A percentile compares a stretch with the other conserved stretches of the same genome.
These are phyloP conservation scores for Penicillium verrucosum DNA, from an alignment of 2,329 filamentous ascomycete species.

Conservation along the genomic window DNA sequence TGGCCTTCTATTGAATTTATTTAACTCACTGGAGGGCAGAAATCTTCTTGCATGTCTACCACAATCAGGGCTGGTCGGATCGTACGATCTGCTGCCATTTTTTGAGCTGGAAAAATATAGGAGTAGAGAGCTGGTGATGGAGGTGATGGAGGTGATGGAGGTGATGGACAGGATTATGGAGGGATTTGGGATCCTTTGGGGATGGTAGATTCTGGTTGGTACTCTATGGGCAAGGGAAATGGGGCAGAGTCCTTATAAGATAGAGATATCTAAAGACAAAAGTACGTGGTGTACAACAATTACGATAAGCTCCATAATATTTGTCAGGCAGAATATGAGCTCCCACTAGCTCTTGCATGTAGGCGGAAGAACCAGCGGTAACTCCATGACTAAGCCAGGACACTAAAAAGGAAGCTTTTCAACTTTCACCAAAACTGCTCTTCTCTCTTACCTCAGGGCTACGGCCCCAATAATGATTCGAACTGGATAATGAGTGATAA, in stretches of 20 bases:
- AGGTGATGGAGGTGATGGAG: too few relatives aligned
- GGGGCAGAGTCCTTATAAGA: not conserved
- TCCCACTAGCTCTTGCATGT: too few relatives aligned
- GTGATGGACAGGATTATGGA: not conserved
- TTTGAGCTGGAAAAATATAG: not conserved
- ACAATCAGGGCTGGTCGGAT: slow-evolving; percentile 61
- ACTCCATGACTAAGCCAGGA: slow-evolving; percentile 14
- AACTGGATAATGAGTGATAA: slow-evolving; percentile 29
- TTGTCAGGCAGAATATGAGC: slow-evolving; percentile 5
- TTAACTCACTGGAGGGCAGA: slow-evolving; percentile 74
- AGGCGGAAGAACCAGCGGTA: not conserved
- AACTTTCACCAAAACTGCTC: slow-evolving; percentile 4
- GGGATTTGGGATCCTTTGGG: not conserved
- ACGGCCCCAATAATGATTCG: slow-evolving; percentile 28
- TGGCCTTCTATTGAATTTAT: not conserved
- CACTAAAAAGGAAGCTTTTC: slow-evolving; percentile 15
- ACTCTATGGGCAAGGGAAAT: not conserved
- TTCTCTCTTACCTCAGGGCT: slow-evolving; percentile 27
- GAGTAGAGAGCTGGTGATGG: not conserved
- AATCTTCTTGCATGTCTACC: slow-evolving; percentile 91
- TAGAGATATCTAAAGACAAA: not conserved
- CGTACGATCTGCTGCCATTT: not conserved
- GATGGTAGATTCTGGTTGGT: not conserved
- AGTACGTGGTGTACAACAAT: not conserved
- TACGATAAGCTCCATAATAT: not conserved